Percentiles rank a stretch among this genome's conserved stretches.
Conservation (phyloP, 2,329 filamentous ascomycete genomes). For the Venturia pyrina region DNA sequence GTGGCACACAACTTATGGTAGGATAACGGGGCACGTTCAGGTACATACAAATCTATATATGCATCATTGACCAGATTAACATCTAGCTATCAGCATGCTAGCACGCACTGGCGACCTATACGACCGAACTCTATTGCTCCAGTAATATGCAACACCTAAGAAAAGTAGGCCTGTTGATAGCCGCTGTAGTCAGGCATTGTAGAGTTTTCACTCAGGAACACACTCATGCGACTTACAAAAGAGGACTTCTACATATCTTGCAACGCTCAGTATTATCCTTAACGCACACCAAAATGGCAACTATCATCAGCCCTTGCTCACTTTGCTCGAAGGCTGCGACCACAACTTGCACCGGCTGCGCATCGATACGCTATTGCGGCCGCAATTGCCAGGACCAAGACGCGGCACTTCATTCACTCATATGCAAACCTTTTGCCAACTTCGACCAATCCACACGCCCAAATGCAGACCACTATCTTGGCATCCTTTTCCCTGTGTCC, state of each 20-base stretch:
- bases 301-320: not conserved
- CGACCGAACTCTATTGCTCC: not conserved
- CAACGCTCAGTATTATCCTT: not conserved
- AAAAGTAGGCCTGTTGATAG: not conserved
- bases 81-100: not conserved
- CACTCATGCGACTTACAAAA: not conserved
- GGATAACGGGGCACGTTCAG: not conserved
- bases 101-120: too few species aligned
- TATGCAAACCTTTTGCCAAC: slow-evolving; percentile 11
- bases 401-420: slow-evolving; percentile 12
- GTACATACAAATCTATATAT: not conserved
- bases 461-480: slow-evolving; percentile 6
- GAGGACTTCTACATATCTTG: not conserved
- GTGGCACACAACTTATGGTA: not conserved
- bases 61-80: not conserved
- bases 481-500: slow-evolving; percentile 7
- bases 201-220: not conserved
- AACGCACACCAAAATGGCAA: not conserved
- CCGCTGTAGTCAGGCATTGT: not conserved
- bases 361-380: slow-evolving; percentile 13
- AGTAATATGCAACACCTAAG: not conserved
- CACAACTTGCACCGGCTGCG: slow-evolving; percentile 10
- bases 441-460: slow-evolving; percentile 9
- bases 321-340: not conserved
- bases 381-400: slow-evolving; percentile 13